A percentile compares a stretch with the other conserved stretches of the same genome.
Evolutionary conservation across 2,329 filamentous ascomycete species (phyloP).

Genomic region (Septoria linicola): DNA sequence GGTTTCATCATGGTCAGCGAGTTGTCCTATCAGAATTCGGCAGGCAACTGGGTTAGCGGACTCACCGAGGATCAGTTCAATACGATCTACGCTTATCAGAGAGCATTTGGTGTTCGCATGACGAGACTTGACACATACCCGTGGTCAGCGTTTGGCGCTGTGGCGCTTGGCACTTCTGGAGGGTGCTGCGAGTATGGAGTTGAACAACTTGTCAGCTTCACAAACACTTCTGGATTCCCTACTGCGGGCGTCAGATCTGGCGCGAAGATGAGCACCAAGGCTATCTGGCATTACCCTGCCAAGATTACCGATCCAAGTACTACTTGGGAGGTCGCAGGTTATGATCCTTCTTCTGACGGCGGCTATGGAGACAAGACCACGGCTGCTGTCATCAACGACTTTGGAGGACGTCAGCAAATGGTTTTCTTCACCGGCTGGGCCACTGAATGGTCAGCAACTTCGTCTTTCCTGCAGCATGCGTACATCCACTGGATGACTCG

Average conservation of each 20-base stretch:
- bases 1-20: conserved; percentile 16
- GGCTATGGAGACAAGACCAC: neutral
- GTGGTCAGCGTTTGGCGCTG: conserved; percentile 12
- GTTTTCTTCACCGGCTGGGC: conserved; percentile 17
- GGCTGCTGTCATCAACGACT: conserved; percentile 15
- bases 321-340: conserved; percentile 12
- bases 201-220: conserved; percentile 14
- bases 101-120: conserved; percentile 16
- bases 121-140: conserved; percentile 13
- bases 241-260: conserved; percentile 8
- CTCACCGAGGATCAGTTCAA: conserved; percentile 11
- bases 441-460: conserved; percentile 15
- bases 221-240: conserved; percentile 8
- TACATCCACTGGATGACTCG: conserved; percentile 19
- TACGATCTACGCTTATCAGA: conserved; percentile 13
- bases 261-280: conserved; percentile 10
- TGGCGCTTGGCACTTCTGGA: conserved; percentile 6
- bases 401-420: conserved; percentile 14
- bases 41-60: conserved; percentile 9
- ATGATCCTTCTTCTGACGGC: conserved; percentile 1
- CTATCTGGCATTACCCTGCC: conserved; percentile 16
- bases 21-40: conserved; percentile 12
- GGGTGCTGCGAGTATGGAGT: conserved; percentile 12
- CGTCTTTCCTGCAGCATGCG: conserved; percentile 8
- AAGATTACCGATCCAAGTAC: conserved; percentile 9